These are phyloP conservation scores for Aspergillus avenaceus DNA, from an alignment of 495 filamentous ascomycete genomes.

Conservation along the genomic window DNA sequence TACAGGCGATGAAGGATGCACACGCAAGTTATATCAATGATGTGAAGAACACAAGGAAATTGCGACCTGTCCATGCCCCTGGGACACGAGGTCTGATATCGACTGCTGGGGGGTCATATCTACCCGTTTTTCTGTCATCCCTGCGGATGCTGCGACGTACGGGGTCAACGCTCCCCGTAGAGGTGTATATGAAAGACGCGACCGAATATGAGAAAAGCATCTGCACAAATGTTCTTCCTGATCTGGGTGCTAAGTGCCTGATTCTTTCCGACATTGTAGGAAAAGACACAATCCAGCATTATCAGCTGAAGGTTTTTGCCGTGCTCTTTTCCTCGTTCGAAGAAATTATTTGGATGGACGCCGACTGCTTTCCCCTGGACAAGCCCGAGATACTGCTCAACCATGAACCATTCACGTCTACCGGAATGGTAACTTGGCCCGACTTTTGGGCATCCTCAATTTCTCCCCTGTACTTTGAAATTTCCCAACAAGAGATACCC, in stretches of 20 bases:
- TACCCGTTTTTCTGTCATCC: slow-evolving; percentile 47
- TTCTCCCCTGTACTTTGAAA: slow-evolving; percentile 50
- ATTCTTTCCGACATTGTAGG: slow-evolving; percentile 43
- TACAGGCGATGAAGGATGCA: slow-evolving; percentile 32
- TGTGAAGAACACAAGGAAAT: slow-evolving; percentile 24
- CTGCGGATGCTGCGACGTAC: slow-evolving; percentile 55
- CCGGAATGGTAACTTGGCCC: slow-evolving; percentile 57
- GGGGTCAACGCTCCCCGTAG: slow-evolving; percentile 53
- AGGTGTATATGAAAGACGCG: slow-evolving; percentile 52
- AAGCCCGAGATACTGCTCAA: slow-evolving; percentile 49
- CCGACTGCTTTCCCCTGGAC: slow-evolving; percentile 51
- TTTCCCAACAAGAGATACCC: slow-evolving; percentile 43
- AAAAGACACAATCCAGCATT: slow-evolving; percentile 39
- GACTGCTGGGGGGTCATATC: slow-evolving; percentile 40
- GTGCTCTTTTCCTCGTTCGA: slow-evolving; percentile 59
- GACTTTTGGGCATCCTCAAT: slow-evolving; percentile 57
- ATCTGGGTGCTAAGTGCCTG: slow-evolving; percentile 49
- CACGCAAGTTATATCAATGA: slow-evolving; percentile 42
- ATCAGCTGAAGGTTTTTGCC: slow-evolving; percentile 59
- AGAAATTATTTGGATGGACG: slow-evolving; percentile 59
- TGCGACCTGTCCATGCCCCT: slow-evolving; percentile 38
- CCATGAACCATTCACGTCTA: slow-evolving; percentile 46
- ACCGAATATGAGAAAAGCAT: slow-evolving; percentile 47
- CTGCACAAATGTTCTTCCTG: slow-evolving; percentile 49
- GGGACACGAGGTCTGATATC: slow-evolving; percentile 54